Conservation (phyloP, 1,139 yeast species). For the Yamadazyma epiphylla region DNA sequence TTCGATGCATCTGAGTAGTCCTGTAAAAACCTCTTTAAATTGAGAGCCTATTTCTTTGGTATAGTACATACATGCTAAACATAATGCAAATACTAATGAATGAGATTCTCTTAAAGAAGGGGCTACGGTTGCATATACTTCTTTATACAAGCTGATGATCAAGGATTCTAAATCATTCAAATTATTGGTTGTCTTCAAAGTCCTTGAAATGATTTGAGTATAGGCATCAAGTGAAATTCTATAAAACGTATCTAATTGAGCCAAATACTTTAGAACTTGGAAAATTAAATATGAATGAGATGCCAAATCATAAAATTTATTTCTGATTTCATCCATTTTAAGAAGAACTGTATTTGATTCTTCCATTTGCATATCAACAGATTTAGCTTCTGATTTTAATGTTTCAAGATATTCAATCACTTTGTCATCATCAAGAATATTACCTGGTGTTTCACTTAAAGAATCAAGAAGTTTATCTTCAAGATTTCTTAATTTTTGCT, state of each 20-base stretch:
- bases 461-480: conserved; percentile 62
- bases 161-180: conserved; percentile 23
- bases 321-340: conserved; percentile 47
- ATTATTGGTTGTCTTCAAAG: too few relatives aligned
- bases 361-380: conserved; percentile 49
- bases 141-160: conserved; percentile 36
- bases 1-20: conserved; percentile 1
- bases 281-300: conserved; percentile 50
- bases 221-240: conserved; percentile 53
- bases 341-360: conserved; percentile 54
- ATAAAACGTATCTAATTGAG: conserved; percentile 49
- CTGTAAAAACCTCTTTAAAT: conserved; percentile 14
- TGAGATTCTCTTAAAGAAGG: conserved; percentile 51
- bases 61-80: conserved; percentile 29
- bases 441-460: conserved; percentile 56
- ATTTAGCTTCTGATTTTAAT: conserved; percentile 60
- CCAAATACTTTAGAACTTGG: conserved; percentile 38
- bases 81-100: conserved; percentile 40
- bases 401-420: conserved; percentile 59
- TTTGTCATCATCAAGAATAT: conserved; percentile 64
- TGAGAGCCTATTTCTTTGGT: conserved; percentile 21
- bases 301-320: conserved; percentile 52
- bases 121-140: conserved; percentile 43
- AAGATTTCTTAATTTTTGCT: conserved; percentile 47
- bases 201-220: conserved; percentile 33